Evolutionary conservation across 2,329 filamentous ascomycete genomes (phyloP).

Genomic region (Dothideomycetes sp.): DNA sequence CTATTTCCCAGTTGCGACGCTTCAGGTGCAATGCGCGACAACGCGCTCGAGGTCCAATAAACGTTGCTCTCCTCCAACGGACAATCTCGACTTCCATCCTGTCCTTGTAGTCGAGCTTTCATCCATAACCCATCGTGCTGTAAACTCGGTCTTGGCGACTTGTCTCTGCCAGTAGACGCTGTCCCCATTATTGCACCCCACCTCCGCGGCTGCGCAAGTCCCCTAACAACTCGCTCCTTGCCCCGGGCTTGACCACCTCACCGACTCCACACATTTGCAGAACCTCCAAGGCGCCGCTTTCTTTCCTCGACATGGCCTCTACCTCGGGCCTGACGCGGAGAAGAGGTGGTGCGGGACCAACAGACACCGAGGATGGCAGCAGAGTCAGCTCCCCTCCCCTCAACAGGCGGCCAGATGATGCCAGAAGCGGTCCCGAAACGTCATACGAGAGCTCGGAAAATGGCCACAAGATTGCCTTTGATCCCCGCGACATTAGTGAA

Average conservation of each 20-base stretch:
- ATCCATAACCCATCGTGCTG: too few relatives aligned
- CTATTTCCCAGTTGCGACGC: neutral
- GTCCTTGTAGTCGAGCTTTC: too few relatives aligned
- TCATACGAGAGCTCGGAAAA: slow-evolving; percentile 86
- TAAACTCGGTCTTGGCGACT: too few relatives aligned
- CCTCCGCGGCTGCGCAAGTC: too few relatives aligned
- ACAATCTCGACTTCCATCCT: too few relatives aligned
- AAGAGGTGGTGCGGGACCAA: slow-evolving; percentile 48
- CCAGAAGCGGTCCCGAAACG: slow-evolving; percentile 50
- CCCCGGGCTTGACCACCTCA: neutral
- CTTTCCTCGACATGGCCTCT: slow-evolving; percentile 42
- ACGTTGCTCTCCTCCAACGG: too few relatives aligned
- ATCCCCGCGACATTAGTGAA: slow-evolving; percentile 94
- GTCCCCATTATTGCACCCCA: too few relatives aligned
- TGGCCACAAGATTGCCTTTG: slow-evolving; percentile 96
- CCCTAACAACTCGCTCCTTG: neutral
- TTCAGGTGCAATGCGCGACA: neutral
- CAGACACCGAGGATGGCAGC: slow-evolving; percentile 51
- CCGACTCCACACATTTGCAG: neutral
- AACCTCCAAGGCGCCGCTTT: neutral
- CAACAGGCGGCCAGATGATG: slow-evolving; percentile 32
- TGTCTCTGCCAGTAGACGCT: too few relatives aligned
- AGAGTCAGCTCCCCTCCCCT: slow-evolving; percentile 56
- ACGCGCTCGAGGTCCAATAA: too few relatives aligned
- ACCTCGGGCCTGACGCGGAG: slow-evolving; percentile 62